Evolutionary conservation across 2,329 filamentous ascomycete genomes (phyloP).

Genomic region (Nothophoma quercina): DNA sequence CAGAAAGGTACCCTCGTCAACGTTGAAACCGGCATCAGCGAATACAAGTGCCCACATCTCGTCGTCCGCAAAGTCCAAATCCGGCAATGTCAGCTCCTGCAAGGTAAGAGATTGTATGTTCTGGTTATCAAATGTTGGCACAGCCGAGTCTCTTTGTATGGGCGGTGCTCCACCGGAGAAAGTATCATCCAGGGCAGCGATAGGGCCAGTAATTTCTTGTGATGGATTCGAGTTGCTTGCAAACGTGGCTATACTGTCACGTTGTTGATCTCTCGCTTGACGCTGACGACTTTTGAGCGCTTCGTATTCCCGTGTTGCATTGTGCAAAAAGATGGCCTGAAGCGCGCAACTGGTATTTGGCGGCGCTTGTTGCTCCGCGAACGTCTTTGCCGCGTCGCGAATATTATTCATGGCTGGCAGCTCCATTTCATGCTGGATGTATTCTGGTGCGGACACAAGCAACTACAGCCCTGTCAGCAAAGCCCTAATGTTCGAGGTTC

Average conservation of each 20-base stretch:
- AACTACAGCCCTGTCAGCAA: not conserved
- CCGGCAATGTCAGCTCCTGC: not conserved
- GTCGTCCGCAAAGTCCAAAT: not conserved
- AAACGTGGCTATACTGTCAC: no score
- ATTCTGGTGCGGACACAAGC: slow-evolving; percentile 3
- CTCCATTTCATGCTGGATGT: not conserved
- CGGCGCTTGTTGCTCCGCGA: not conserved
- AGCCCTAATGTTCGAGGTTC: not conserved
- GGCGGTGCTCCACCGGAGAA: no score
- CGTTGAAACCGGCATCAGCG: slow-evolving; percentile 6
- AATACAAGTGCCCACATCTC: not conserved
- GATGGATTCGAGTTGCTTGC: no score
- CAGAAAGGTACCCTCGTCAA: slow-evolving; percentile 2
- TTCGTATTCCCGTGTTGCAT: not conserved
- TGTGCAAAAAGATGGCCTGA: not conserved
- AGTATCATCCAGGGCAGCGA: no score
- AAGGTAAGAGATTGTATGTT: not conserved
- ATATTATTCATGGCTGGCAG: not conserved
- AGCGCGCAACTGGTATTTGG: not conserved
- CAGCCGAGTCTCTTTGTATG: not conserved
- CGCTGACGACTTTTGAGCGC: not conserved
- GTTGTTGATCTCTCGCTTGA: no score
- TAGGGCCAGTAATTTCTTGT: no score
- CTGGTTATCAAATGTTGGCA: not conserved
- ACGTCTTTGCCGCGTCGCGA: not conserved